Evolutionary conservation across 176 grass and related monocot genomes (phyloP), one percentile per base, ranked within the genome.

Genomic region (Oryza glaberrima): DNA sequence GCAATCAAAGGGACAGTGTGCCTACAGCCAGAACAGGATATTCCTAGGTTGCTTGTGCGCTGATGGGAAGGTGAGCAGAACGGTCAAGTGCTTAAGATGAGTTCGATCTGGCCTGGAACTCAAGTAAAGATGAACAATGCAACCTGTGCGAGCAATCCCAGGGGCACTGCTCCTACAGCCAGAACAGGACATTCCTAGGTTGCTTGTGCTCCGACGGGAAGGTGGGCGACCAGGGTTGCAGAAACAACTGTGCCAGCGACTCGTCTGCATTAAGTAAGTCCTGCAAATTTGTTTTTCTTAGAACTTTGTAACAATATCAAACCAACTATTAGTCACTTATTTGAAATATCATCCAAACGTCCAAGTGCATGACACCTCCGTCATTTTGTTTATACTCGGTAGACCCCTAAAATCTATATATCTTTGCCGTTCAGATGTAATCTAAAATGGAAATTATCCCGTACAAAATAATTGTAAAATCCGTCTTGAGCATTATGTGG

Each of bases 131-230:
- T 5, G 25, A 1, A 2, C 0, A 0, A 2, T 92, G 90, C 10
- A 0, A 61, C 0, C 0, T 0, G 7, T 88, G 85, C 70, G 70
- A 89, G 64, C 0, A 7, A 4, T 81, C 63, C 0, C 0, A 0
- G 0, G 87, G 87, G 14, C 38, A 3, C 0, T 88, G 86, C 45
- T 43, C 80, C 23, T 90, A 74, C 73, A 26, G 6, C 35, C 71
- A 78, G 8, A 4, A 3, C 4, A 3, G 0, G 7, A 3, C 0
- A 0, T 47, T 69, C 34, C 30, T 60, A 3, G 58, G 34, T 1
- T 97, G 94, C 82, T 48, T 88, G 78, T 94, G 92, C 85, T 0
- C 14, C 4, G 47, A 51, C 7, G 63, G 73, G 7, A 77, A 22
- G 70, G 69, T 44, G 70, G 1, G 3, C 0, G 1, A 0, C 6